Evolutionary conservation across 805 yeast species (phyloP).

Genomic region (Candida railenensis): DNA sequence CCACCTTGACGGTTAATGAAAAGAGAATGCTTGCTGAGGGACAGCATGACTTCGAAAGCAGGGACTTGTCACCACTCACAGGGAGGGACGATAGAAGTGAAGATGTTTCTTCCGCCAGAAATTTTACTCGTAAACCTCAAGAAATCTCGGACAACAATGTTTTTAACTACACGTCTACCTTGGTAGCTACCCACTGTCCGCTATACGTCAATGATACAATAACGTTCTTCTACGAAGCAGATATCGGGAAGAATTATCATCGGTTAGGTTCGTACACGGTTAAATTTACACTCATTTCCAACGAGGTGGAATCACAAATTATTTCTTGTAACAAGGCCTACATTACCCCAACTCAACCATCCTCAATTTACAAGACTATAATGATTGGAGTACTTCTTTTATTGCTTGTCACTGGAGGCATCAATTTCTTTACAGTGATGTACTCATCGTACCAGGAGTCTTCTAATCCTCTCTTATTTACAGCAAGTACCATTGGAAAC

Average conservation of each 20-base stretch:
- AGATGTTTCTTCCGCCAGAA: too few species aligned
- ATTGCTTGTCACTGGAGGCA: slow-evolving; percentile 38
- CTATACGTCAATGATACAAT: slow-evolving; percentile 37
- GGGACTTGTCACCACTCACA: too few species aligned
- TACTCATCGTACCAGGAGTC: slow-evolving; percentile 60
- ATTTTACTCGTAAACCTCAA: too few species aligned
- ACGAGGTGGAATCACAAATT: slow-evolving; percentile 30
- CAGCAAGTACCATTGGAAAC: slow-evolving; percentile 60
- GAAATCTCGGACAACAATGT: too few species aligned
- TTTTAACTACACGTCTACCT: slow-evolving; percentile 10
- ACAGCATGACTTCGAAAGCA: too few species aligned
- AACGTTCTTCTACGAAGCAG: slow-evolving; percentile 37
- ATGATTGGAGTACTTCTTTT: slow-evolving; percentile 37
- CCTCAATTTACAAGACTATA: slow-evolving; percentile 31
- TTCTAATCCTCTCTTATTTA: slow-evolving; percentile 47
- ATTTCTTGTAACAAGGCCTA: slow-evolving; percentile 49
- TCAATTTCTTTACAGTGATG: slow-evolving; percentile 42
- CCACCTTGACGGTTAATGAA: neutral
- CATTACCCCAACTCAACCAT: slow-evolving; percentile 46
- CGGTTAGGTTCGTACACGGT: slow-evolving; percentile 47
- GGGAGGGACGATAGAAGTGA: too few species aligned
- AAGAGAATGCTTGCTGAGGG: neutral
- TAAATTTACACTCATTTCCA: slow-evolving; percentile 39
- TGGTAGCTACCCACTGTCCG: slow-evolving; percentile 29
- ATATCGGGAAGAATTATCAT: slow-evolving; percentile 36